These are phyloP conservation scores for Trifolium repens DNA, from an alignment of 306 rosid genomes.

Conservation along the genomic window DNA sequence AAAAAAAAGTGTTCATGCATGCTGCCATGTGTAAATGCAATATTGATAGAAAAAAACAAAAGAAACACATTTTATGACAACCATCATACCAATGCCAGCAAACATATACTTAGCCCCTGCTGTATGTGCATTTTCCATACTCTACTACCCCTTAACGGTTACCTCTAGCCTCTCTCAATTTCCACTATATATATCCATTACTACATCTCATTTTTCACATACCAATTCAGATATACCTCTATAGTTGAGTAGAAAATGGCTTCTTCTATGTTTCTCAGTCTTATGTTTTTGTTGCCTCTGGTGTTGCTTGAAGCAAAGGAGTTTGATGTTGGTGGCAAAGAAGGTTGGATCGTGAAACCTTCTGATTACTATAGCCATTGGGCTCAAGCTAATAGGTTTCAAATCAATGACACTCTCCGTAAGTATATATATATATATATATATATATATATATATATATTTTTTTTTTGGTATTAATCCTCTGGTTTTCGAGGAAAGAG, in stretches of 20 bases:
- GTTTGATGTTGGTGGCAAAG: slow-evolving; percentile 64
- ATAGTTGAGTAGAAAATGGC: not conserved
- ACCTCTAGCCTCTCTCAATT: slow-evolving; percentile 3
- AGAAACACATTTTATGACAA: not conserved
- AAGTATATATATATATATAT: too few relatives aligned
- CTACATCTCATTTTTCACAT: not conserved
- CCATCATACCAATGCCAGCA: not conserved
- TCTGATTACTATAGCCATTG: slow-evolving; percentile 54
- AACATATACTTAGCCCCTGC: not conserved
- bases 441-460: too few relatives aligned
- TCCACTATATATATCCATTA: slow-evolving; percentile 22
- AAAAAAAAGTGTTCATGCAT: slow-evolving; percentile 5
- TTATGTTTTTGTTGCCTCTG: slow-evolving; percentile 30
- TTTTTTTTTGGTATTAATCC: too few relatives aligned
- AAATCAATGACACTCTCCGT: slow-evolving; percentile 80
- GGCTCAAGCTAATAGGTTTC: slow-evolving; percentile 68
- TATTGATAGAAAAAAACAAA: not conserved
- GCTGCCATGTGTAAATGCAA: slow-evolving; percentile 40
- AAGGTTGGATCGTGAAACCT: slow-evolving; percentile 76
- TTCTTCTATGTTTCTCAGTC: slow-evolving; percentile 13
- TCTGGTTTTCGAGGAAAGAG: too few relatives aligned
- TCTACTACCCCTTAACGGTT: slow-evolving; percentile 45
- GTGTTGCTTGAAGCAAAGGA: slow-evolving; percentile 32
- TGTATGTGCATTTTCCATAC: slow-evolving; percentile 39
- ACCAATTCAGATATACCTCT: not conserved